Evolutionary conservation across 1,284 basidiomycete species (phyloP).

Genomic region (Pyrrhoderma lamaoense): DNA sequence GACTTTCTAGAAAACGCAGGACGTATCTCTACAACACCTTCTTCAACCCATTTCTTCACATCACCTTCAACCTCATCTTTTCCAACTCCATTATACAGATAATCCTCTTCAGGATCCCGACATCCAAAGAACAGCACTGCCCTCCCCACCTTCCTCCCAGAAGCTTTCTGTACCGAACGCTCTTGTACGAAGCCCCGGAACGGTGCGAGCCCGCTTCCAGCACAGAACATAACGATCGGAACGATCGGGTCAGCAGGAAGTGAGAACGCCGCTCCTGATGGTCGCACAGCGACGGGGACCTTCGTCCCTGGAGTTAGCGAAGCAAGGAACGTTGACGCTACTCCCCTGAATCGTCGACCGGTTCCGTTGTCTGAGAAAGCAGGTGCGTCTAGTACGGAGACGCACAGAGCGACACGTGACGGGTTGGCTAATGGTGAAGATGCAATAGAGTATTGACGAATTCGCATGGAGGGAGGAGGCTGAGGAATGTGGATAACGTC

Average conservation of each 20-base stretch:
- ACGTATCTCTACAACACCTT: slow-evolving; percentile 42
- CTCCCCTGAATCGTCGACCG: slow-evolving; percentile 26
- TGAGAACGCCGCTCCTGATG: slow-evolving; percentile 38
- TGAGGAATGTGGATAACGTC: slow-evolving; percentile 35
- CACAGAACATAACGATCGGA: slow-evolving; percentile 44
- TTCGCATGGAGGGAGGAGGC: slow-evolving; percentile 43
- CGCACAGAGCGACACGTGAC: slow-evolving; percentile 37
- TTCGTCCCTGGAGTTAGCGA: slow-evolving; percentile 35
- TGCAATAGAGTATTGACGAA: slow-evolving; percentile 48
- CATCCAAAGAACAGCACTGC: slow-evolving; percentile 46
- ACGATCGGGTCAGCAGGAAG: slow-evolving; percentile 36
- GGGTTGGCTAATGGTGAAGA: slow-evolving; percentile 44
- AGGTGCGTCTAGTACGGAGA: slow-evolving; percentile 37
- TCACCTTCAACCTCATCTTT: slow-evolving; percentile 27
- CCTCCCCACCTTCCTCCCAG: slow-evolving; percentile 37
- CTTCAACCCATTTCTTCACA: slow-evolving; percentile 36
- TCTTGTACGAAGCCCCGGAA: slow-evolving; percentile 51
- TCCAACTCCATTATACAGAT: slow-evolving; percentile 29
- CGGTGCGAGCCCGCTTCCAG: slow-evolving; percentile 44
- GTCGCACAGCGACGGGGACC: slow-evolving; percentile 40
- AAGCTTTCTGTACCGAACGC: slow-evolving; percentile 39
- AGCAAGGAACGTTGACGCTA: slow-evolving; percentile 43
- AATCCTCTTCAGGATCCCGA: slow-evolving; percentile 36
- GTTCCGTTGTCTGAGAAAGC: slow-evolving; percentile 28
- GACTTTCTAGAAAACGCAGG: slow-evolving; percentile 39